Evolutionary conservation across 2,329 filamentous ascomycete genomes (phyloP), one percentile per base, ranked within the genome.

Genomic region (Cadophora sp.): DNA sequence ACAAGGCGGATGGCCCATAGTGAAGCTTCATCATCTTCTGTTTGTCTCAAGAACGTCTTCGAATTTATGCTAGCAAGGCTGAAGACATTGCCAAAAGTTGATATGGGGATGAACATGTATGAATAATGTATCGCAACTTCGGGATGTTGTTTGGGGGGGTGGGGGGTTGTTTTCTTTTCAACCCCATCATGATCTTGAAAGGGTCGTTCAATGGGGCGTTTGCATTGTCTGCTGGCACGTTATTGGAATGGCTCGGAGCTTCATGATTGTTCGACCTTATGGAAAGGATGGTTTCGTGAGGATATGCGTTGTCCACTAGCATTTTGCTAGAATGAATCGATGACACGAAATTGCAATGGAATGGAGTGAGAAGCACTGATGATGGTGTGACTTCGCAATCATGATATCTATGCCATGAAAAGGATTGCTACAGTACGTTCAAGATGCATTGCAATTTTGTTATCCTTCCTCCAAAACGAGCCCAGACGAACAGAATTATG

Each of bases 281-380:
- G 6, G 19, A 8, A 22, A 22, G 53, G 19, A 53, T 61, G 50
- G 26, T 19, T 31, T 9, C 11, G 31, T 48, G 22, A 48, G 19
- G 24, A n/a, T 3, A 8, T 48, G 51, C 50, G 37, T 58, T 64
- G 50, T 64, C 51, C 26, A n/a, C 34, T 64, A 29, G 62, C 34
- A 34, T 7, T 56, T 37, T 31, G 34, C 51, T 58, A 58, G 50
- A 46, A 64, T 55, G 48, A 53, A 31, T 58, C 22, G 26, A 40
- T 26, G 22, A 27, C 7, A 27, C 24, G 19, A 27, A 43, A 9
- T 59, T 59, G 12, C 12, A 40, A 27, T 40, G n/a, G 34, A 58
- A 48, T 26, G 34, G 26, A 61, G 4, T 24, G 22, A 27, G 22
- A 61, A 24, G 29, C 27, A 40, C 11, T 59, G 29, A 43, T 11